Evolutionary conservation across 2,329 filamentous ascomycete genomes (phyloP).

Genomic region (Aureobasidium sp.): DNA sequence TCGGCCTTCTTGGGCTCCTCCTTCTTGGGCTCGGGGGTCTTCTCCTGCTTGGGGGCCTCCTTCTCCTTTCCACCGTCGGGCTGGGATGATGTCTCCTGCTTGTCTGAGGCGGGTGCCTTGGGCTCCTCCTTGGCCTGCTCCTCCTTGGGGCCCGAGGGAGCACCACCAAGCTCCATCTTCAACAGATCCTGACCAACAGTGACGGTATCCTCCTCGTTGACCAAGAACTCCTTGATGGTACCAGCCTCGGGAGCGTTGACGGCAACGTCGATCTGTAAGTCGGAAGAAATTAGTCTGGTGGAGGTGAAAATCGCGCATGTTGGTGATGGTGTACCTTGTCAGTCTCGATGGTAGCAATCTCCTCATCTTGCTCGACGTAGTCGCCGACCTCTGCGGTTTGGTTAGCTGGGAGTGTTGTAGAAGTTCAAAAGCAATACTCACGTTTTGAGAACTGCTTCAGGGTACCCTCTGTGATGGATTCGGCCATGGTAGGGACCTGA

Average conservation of each 20-base stretch:
- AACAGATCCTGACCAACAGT: conserved; percentile 87
- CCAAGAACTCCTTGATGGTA: conserved; percentile 84
- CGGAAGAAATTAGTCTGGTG: conserved; percentile 9
- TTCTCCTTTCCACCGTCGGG: conserved; percentile 42
- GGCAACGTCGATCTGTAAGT: conserved; percentile 75
- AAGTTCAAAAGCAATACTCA: conserved; percentile 24
- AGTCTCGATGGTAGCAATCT: conserved; percentile 97
- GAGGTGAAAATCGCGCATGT: conserved; percentile 2
- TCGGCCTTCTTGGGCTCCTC: conserved; percentile 26
- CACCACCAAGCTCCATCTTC: conserved; percentile 71
- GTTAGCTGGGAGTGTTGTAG: neutral
- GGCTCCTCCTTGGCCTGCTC: conserved; percentile 46
- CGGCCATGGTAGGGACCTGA: conserved; percentile 96
- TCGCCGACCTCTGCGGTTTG: conserved; percentile 63
- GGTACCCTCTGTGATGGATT: conserved; percentile 96
- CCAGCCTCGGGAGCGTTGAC: conserved; percentile 91
- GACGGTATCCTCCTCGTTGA: conserved; percentile 90
- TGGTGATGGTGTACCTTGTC: conserved; percentile 65
- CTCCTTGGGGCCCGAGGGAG: conserved; percentile 44
- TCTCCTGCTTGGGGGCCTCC: conserved; percentile 27
- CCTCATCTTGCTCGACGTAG: conserved; percentile 89
- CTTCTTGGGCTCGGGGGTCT: conserved; percentile 29
- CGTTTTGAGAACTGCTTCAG: conserved; percentile 90
- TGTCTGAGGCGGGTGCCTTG: conserved; percentile 50
- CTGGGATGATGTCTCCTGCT: conserved; percentile 49